Evolutionary conservation across 139 green algal species (phyloP).

Genomic region (Volvox reticuliferus): DNA sequence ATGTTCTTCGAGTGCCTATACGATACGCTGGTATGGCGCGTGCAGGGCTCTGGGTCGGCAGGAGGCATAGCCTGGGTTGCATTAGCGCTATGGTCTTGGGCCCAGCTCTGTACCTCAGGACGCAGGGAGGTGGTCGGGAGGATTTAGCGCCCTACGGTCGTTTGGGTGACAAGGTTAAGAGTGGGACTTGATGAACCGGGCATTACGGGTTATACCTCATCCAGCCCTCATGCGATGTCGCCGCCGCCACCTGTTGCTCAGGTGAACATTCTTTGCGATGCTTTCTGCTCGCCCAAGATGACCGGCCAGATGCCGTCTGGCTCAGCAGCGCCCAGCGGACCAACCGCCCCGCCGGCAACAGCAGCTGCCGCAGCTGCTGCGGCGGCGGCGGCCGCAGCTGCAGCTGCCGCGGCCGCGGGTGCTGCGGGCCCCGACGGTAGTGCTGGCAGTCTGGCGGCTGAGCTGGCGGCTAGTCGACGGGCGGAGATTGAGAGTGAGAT

Average conservation of each 20-base stretch:
- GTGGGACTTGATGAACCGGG: too few relatives aligned
- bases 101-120: too few relatives aligned
- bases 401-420: slow-evolving; percentile 12
- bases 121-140: too few relatives aligned
- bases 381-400: not conserved
- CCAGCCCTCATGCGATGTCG: too few relatives aligned
- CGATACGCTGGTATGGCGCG: slow-evolving; percentile 35
- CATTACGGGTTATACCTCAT: too few relatives aligned
- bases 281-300: slow-evolving; percentile 50
- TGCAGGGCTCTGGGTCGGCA: too few relatives aligned
- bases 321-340: not conserved
- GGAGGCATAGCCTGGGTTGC: too few relatives aligned
- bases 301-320: slow-evolving; percentile 12
- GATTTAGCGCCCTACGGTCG: too few relatives aligned
- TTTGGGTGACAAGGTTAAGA: too few relatives aligned
- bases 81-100: too few relatives aligned
- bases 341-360: not conserved
- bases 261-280: slow-evolving; percentile 55
- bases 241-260: not conserved
- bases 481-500: slow-evolving; percentile 64
- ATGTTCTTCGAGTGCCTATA: slow-evolving; percentile 67
- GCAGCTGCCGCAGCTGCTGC: not conserved
- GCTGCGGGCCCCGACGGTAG: not conserved
- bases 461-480: slow-evolving; percentile 46
- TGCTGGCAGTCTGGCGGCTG: not conserved